Conservation (phyloP, 345 rosid genomes). For the Citrus trifoliata region DNA sequence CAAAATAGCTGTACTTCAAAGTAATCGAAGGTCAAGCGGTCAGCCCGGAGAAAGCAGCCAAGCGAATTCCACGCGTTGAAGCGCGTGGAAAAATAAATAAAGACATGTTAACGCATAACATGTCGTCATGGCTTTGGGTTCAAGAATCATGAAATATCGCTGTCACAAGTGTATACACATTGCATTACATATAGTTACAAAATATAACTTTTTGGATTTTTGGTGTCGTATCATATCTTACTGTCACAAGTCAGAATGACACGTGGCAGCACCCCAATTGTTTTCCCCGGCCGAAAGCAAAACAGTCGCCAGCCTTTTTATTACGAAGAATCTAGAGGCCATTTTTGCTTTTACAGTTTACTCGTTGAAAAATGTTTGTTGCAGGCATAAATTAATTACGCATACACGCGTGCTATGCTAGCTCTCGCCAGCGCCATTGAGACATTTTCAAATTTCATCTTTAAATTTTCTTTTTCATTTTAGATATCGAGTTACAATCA, state of each 20-base stretch:
- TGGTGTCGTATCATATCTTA: neutral
- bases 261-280: neutral
- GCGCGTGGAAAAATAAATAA: neutral
- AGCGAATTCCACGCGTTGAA: neutral
- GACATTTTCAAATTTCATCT: neutral
- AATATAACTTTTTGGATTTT: neutral
- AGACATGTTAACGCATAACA: neutral
- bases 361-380: neutral
- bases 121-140: neutral
- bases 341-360: too few relatives aligned
- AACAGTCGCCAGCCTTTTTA: neutral
- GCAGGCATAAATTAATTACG: neutral
- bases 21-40: neutral
- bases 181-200: neutral
- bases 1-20: neutral
- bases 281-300: neutral
- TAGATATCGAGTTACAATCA: too few relatives aligned
- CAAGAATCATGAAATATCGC: neutral
- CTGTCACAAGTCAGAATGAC: neutral
- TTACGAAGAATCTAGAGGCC: neutral
- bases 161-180: neutral
- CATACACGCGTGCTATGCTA: neutral
- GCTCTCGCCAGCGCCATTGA: too few relatives aligned
- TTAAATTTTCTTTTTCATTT: neutral
- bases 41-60: neutral